These are phyloP conservation scores for Mucor indicus DNA, from an alignment of 371 early-diverging fungal species.

Conservation along the genomic window DNA sequence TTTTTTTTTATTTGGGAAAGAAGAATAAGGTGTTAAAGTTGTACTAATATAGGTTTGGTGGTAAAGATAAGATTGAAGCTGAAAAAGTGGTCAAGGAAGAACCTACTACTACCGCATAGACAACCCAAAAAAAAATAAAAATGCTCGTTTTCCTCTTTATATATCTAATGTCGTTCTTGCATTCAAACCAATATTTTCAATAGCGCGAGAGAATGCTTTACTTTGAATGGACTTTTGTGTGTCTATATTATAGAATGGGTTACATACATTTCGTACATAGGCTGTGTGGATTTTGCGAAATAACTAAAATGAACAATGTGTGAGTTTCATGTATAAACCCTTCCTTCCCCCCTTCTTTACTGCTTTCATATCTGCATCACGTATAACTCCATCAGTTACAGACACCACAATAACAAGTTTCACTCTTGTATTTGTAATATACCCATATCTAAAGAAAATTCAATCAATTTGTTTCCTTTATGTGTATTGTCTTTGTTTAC, in stretches of 20 bases:
- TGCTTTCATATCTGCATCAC: conserved; percentile 75
- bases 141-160: not conserved
- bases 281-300: conserved; percentile 80
- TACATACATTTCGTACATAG: conserved; percentile 74
- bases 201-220: conserved; percentile 54
- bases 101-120: not conserved
- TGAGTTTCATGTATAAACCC: not conserved
- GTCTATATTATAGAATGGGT: conserved; percentile 78
- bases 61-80: conserved; percentile 24
- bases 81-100: conserved; percentile 8
- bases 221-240: conserved; percentile 55
- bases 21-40: not conserved
- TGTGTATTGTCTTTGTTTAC: conserved; percentile 24
- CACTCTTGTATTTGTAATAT: conserved; percentile 82
- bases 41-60: conserved; percentile 28
- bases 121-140: not conserved
- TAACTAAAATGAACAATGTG: conserved; percentile 40
- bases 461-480: not conserved
- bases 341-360: conserved; percentile 41
- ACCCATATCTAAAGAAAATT: conserved; percentile 65
- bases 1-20: no score
- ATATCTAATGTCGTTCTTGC: conserved; percentile 26
- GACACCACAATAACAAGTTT: conserved; percentile 78
- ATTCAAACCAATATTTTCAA: conserved; percentile 53
- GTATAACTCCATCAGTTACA: conserved; percentile 73